Conservation (phyloP, 768 basidiomycete genomes). For the Piloderma croceum region DNA sequence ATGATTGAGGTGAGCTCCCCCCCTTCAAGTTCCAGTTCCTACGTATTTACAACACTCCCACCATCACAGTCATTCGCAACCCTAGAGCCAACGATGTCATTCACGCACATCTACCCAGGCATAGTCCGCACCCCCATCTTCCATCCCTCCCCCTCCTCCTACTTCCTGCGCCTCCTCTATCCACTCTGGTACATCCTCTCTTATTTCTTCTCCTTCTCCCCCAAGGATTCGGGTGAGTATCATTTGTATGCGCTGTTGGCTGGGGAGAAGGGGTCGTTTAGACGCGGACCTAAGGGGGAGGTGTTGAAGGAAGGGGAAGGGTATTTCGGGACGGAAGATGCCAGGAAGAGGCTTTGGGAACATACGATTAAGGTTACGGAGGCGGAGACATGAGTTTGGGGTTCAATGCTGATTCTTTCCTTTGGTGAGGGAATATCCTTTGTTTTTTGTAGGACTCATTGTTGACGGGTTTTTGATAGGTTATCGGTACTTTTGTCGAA, state of each 20-base stretch:
- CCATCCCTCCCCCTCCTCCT: conserved; percentile 12
- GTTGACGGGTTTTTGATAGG: too few relatives aligned
- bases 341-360: conserved; percentile 34
- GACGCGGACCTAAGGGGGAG: too few relatives aligned
- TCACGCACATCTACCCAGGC: conserved; percentile 34
- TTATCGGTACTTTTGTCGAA: too few relatives aligned
- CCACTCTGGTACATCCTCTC: conserved; percentile 9
- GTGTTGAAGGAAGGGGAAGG: conserved; percentile 23
- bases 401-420: too few relatives aligned
- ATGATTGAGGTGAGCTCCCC: conserved; percentile 23
- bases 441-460: too few relatives aligned
- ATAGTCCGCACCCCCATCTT: conserved; percentile 28
- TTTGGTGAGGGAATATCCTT: too few relatives aligned
- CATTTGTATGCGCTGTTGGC: conserved; percentile 7
- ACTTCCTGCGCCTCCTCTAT: conserved; percentile 6
- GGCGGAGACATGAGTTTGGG: too few relatives aligned
- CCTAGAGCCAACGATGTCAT: conserved; percentile 26
- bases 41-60: not conserved
- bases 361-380: conserved; percentile 20
- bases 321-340: conserved; percentile 33
- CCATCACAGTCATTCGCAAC: conserved; percentile 26
- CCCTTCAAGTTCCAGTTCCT: not conserved
- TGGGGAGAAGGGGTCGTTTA: too few relatives aligned
- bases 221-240: conserved; percentile 18
- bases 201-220: conserved; percentile 3